Evolutionary conservation across 306 rosid genomes (phyloP).

Genomic region (Leucaena leucocephala): DNA sequence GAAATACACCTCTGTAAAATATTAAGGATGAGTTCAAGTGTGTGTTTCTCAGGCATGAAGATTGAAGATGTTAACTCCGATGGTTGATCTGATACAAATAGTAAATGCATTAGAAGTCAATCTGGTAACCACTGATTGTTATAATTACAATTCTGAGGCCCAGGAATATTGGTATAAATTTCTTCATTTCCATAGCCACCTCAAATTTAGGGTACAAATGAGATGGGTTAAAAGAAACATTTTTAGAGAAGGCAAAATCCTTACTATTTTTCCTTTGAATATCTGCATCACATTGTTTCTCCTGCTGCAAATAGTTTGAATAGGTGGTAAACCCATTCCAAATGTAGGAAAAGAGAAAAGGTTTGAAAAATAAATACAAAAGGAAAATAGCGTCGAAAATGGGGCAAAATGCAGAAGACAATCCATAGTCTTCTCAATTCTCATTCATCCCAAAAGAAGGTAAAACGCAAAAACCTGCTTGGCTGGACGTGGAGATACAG

Average conservation of each 20-base stretch:
- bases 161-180: conserved; percentile 8
- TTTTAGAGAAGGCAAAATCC: background rate
- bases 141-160: conserved; percentile 17
- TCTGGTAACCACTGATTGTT: background rate
- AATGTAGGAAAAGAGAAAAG: too few relatives aligned
- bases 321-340: conserved; percentile 14
- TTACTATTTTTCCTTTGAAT: conserved; percentile 37
- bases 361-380: background rate
- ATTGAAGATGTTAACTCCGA: conserved; percentile 36
- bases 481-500: conserved; percentile 31
- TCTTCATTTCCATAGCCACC: conserved; percentile 23
- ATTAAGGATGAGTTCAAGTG: conserved; percentile 67
- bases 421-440: background rate
- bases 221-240: background rate
- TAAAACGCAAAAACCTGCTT: conserved; percentile 36
- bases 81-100: conserved; percentile 45
- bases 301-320: conserved; percentile 44
- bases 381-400: background rate
- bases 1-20: conserved; percentile 60
- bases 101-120: conserved; percentile 11
- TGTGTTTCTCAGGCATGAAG: conserved; percentile 52
- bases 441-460: background rate
- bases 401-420: background rate
- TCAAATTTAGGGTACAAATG: conserved; percentile 8
- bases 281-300: conserved; percentile 35